Evolutionary conservation across 1,284 basidiomycete species (phyloP).

Genomic region (Leccinum griseonigrum): DNA sequence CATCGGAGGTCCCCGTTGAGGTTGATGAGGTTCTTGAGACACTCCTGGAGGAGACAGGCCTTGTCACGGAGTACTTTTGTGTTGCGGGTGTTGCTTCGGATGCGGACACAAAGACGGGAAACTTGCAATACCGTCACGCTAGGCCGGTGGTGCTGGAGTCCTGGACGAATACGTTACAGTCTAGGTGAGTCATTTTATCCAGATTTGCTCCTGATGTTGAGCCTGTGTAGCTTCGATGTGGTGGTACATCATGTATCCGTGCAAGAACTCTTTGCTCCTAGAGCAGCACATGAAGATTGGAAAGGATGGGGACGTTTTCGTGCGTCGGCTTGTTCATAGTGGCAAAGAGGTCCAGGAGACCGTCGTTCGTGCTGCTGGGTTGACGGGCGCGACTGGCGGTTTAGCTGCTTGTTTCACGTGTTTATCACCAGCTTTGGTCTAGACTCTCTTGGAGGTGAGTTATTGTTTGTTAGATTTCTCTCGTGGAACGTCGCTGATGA

Average conservation of each 20-base stretch:
- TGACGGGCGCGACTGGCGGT: constrained; percentile 9
- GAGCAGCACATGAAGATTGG: constrained; percentile 31
- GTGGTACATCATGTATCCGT: constrained; percentile 15
- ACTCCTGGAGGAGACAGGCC: constrained; percentile 13
- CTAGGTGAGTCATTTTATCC: too few relatives aligned
- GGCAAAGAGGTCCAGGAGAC: constrained; percentile 12
- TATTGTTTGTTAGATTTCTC: background rate
- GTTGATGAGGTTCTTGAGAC: constrained; percentile 15
- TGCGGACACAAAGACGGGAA: constrained; percentile 24
- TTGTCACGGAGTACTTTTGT: constrained; percentile 29
- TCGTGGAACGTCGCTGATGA: background rate
- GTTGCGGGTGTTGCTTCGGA: constrained; percentile 17
- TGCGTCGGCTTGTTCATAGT: constrained; percentile 26
- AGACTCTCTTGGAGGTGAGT: constrained; percentile 31
- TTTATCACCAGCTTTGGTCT: constrained; percentile 32
- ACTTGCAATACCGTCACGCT: constrained; percentile 12
- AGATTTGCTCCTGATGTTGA: background rate
- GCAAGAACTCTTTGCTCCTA: constrained; percentile 25
- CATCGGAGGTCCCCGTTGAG: constrained; percentile 14
- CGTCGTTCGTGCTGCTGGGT: constrained; percentile 13
- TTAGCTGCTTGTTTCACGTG: constrained; percentile 23
- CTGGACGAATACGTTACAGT: constrained; percentile 9
- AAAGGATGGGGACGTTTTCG: constrained; percentile 21
- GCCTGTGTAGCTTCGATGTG: constrained; percentile 15
- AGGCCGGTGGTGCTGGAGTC: constrained; percentile 21